Percentiles rank a stretch among this genome's conserved stretches.
Evolutionary conservation across 2,329 filamentous ascomycete genomes (phyloP).

Genomic region (Colletotrichum karsti): DNA sequence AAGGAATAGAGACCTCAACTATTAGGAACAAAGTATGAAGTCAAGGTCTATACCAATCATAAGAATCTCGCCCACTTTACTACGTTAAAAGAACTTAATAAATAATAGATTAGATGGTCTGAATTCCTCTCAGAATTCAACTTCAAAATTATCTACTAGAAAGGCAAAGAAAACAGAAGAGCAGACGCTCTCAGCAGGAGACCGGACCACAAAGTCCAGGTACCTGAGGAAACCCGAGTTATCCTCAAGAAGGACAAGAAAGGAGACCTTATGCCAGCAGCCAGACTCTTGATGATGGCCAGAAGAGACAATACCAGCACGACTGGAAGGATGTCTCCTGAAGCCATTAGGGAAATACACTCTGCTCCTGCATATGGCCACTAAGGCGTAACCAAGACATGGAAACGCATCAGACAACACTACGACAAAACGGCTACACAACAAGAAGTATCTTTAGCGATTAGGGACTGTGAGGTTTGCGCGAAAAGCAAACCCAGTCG

Average conservation of each 20-base stretch:
- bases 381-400: background rate
- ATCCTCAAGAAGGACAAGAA: background rate
- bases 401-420: background rate
- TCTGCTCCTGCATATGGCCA: background rate
- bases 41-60: background rate
- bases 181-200: background rate
- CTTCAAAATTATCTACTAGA: background rate
- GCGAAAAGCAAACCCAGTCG: background rate
- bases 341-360: background rate
- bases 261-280: background rate
- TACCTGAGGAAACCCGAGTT: background rate
- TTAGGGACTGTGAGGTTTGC: background rate
- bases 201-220: background rate
- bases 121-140: constrained; percentile 2
- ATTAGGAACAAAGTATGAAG: no score
- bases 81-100: background rate
- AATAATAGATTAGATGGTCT: background rate
- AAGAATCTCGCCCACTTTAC: background rate
- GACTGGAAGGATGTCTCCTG: background rate
- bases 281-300: background rate
- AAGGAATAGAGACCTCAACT: no score
- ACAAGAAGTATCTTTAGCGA: background rate
- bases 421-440: background rate
- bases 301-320: background rate
- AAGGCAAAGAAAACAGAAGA: background rate